Evolutionary conservation across 225 moss, liverwort and hornwort species (phyloP), one percentile per base, ranked within the genome.

Genomic region (Thuidium tamariscinum): DNA sequence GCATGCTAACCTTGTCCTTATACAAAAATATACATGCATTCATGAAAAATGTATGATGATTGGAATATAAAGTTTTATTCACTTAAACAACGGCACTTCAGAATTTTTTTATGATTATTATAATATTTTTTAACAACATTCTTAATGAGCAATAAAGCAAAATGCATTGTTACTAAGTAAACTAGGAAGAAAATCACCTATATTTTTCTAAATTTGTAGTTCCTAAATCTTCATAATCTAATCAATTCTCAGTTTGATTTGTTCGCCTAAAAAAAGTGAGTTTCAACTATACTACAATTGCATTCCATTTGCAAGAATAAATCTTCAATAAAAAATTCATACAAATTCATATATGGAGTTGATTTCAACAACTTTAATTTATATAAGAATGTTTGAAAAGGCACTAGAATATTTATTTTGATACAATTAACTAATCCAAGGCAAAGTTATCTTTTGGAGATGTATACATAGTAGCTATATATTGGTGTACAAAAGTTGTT

Each of bases 401-500:
- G 5, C 21, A 42, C 42, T 70, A 42, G 15, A 26, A 25, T 9
- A 25, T 20, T 42, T 37, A 42, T 27, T 27, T 70, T 27, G 3
- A 42, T 27, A 27, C 27, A 42, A 42, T 26, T 16, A 26, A 10
- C 0, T 30, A 0, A 48, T 72, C 10, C 3, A 6, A 42, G 4
- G 11, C 18, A 5, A 71, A 5, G 10, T 44, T 44, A 5, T 44
- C 10, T 67, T 39, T 0, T 36, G 1, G 0, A 1, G 0, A 0
- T 39, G 2, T 41, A 2, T 41, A 26, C 14, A 69, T 41, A 8
- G 3, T 0, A 15, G 0, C 3, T 42, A 5, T 0, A 2, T 69
- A 0, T 41, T 8, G 1, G 12, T 23, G 13, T 39, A 4, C 0
- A 68, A 2, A 7, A 1, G 0, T 41, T 41, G 25, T 1, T 0